Base-by-base conservation (phyloP, 441 rosid genomes). In the Gossypium gossypioides region DNA sequence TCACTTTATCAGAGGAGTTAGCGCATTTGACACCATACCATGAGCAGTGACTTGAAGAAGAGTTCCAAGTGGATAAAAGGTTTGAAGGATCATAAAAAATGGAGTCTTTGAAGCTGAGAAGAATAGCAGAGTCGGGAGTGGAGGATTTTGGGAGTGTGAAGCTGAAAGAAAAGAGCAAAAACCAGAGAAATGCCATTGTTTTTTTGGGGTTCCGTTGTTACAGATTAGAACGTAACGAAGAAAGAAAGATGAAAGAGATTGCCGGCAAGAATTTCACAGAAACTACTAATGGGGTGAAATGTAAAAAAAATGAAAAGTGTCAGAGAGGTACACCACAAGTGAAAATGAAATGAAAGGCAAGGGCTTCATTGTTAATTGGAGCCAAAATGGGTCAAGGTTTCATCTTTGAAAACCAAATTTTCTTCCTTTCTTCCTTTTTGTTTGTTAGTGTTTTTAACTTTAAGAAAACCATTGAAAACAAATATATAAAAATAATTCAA, bases 1-100 rank as follows among this genome's bases (percentile, higher is more conserved):
- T 67, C 10, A 89, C 89, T 63, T 81, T 78, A 40, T 65, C 70
- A 42, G 86, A 77, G 24, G 55, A 52, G 0, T 27, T 24, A 55
- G 79, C 78, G 61, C 93, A 89, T 44, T 78, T 75, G 71, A 89
- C 79, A 21, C 88, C 91, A 60, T 40, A 50, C 93, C 93, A 89
- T 13, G 75, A 10, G 73, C 91, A 88, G 80, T 78, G 72, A 74
- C 73, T 57, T 4, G 64, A 56, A 21, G 80, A 72, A 2, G 68
- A 69, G 71, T 71, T 76, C 91, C 91, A 87, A 70, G 25, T 29
- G 58, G 80, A 77, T 57, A 87, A 82, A 66, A 77, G 79, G 70
- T 80, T 69, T 3, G 78, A 74, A 37, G 86, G 84, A 75, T 84
- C 87, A 22, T 60, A 64, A 70, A 83, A 68, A 24, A 85, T 70